Conservation (phyloP, 2,329 filamentous ascomycete genomes). For the Aspergillus alliaceus region DNA sequence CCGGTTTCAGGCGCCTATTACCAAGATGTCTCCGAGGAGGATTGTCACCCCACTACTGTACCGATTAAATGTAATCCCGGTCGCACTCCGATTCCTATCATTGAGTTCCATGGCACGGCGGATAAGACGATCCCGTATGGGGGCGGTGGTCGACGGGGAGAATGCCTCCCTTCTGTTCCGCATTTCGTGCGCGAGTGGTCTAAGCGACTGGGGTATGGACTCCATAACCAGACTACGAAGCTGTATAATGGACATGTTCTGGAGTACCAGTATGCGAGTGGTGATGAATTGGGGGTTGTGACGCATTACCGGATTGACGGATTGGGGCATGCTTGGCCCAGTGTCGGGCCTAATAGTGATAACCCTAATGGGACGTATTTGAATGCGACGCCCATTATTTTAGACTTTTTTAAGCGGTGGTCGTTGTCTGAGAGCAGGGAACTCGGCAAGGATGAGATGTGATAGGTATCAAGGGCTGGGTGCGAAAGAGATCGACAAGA, state of each 20-base stretch:
- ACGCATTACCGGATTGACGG: slow-evolving; percentile 17
- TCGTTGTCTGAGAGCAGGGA: background rate
- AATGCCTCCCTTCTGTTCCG: slow-evolving; percentile 21
- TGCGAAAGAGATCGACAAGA: no score
- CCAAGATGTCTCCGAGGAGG: slow-evolving; percentile 18
- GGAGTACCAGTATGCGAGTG: slow-evolving; percentile 8
- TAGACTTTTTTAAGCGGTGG: slow-evolving; percentile 20
- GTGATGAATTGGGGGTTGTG: slow-evolving; percentile 6
- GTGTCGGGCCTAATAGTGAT: slow-evolving; percentile 18
- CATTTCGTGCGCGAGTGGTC: slow-evolving; percentile 23
- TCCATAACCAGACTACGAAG: slow-evolving; percentile 4
- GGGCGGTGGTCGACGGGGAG: slow-evolving; percentile 28
- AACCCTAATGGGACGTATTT: slow-evolving; percentile 15
- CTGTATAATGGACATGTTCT: slow-evolving; percentile 5
- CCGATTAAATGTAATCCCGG: slow-evolving; percentile 27
- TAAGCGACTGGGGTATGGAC: slow-evolving; percentile 23
- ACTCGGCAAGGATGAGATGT: no score
- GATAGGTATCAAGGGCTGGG: no score
- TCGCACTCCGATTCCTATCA: slow-evolving; percentile 30
- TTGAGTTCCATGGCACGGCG: slow-evolving; percentile 24
- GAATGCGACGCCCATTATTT: slow-evolving; percentile 20
- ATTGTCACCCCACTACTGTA: slow-evolving; percentile 13
- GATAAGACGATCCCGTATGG: slow-evolving; percentile 40
- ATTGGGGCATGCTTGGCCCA: slow-evolving; percentile 22
- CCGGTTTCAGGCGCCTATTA: slow-evolving; percentile 51